These are phyloP conservation scores for Ophiostoma himal-ulmi DNA, from an alignment of 2,329 filamentous ascomycete species.

Conservation along the genomic window DNA sequence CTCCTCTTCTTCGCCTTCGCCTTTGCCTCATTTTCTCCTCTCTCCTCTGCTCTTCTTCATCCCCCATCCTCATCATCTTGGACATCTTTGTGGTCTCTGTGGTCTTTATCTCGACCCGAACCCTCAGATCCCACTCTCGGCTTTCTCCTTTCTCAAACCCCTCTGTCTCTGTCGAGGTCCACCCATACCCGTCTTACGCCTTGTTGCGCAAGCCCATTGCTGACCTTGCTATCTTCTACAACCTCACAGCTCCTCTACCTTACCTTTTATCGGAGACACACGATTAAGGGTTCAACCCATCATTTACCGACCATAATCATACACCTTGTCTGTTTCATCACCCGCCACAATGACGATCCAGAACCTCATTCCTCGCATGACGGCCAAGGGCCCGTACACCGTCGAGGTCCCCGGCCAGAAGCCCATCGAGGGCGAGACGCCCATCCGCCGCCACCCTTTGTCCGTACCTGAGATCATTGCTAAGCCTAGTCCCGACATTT, in stretches of 20 bases:
- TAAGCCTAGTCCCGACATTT: slow-evolving; percentile 58
- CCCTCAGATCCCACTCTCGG: not conserved
- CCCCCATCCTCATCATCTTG: not conserved
- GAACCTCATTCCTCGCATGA: slow-evolving; percentile 40
- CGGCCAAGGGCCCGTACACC: slow-evolving; percentile 59
- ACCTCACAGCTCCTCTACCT: not conserved
- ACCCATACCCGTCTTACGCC: not conserved
- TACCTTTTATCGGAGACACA: not conserved
- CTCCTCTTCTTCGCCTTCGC: not conserved
- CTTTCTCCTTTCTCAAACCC: not conserved
- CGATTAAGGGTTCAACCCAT: not conserved
- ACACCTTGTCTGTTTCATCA: not conserved
- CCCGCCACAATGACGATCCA: slow-evolving; percentile 6
- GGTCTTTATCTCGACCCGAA: not conserved
- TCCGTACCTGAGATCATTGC: slow-evolving; percentile 57
- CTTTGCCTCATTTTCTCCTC: not conserved
- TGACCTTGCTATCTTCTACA: slow-evolving; percentile 1
- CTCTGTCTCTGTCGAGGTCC: not conserved
- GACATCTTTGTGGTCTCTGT: not conserved
- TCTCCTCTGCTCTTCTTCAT: not conserved
- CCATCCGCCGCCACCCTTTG: slow-evolving; percentile 60
- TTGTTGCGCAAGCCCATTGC: not conserved
- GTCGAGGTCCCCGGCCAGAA: slow-evolving; percentile 60
- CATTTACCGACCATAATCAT: not conserved
- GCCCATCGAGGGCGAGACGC: slow-evolving; percentile 65